A percentile compares a stretch with the other conserved stretches of the same genome.
Conservation (phyloP, 2,329 filamentous ascomycete species). For the Pezicula neosporulosa region DNA sequence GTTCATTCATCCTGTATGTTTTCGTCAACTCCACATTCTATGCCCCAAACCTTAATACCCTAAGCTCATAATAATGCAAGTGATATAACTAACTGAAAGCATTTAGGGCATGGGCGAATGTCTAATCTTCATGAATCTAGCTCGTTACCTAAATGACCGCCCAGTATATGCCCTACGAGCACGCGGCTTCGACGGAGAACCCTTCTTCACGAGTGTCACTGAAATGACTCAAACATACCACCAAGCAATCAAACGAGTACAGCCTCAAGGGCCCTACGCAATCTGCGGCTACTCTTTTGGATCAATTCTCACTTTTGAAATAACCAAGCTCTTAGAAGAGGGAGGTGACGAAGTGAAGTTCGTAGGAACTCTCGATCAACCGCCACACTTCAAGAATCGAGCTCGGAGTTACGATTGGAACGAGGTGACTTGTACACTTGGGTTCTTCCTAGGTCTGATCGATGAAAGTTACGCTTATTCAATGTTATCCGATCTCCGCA, state of each 20-base stretch:
- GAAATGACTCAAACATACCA: slow-evolving; percentile 39
- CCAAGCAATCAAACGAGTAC: slow-evolving; percentile 33
- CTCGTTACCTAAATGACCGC: slow-evolving; percentile 35
- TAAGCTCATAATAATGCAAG: no score
- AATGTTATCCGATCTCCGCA: slow-evolving; percentile 32
- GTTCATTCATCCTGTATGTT: slow-evolving; percentile 32
- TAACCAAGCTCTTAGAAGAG: slow-evolving; percentile 40
- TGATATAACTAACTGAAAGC: no score
- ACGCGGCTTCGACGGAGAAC: slow-evolving; percentile 34
- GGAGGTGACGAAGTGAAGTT: slow-evolving; percentile 37
- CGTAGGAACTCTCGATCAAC: slow-evolving; percentile 42
- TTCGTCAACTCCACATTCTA: no score
- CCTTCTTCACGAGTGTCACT: slow-evolving; percentile 31
- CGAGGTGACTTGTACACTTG: slow-evolving; percentile 30
- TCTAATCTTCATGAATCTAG: slow-evolving; percentile 36
- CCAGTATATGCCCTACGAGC: slow-evolving; percentile 43
- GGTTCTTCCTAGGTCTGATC: slow-evolving; percentile 34
- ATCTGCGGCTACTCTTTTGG: slow-evolving; percentile 50
- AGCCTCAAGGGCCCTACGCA: slow-evolving; percentile 48
- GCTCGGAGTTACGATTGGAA: slow-evolving; percentile 28
- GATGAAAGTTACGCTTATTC: slow-evolving; percentile 33
- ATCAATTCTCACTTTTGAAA: slow-evolving; percentile 46
- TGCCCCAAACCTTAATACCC: no score
- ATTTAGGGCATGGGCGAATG: slow-evolving; percentile 35
- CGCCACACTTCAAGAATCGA: slow-evolving; percentile 40